phyloP scores from a whole-genome alignment of 495 filamentous ascomycete species.

The Neurospora intermedia region DNA sequence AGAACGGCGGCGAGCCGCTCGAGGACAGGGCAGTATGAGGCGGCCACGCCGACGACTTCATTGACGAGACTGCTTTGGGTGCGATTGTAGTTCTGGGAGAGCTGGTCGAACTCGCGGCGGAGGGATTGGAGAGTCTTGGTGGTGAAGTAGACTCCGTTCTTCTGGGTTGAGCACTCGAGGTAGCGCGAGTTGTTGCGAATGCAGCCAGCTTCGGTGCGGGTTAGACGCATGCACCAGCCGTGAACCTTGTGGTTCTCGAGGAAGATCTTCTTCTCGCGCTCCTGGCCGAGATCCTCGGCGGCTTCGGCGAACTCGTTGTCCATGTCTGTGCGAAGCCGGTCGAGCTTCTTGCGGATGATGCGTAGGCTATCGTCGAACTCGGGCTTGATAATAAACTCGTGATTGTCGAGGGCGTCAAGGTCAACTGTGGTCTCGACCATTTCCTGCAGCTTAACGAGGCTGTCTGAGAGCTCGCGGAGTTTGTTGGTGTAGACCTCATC shows the following conservation, averaged over 20 bases:
- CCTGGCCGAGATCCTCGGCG: constrained; percentile 75
- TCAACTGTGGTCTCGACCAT: constrained; percentile 99
- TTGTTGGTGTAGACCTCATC: constrained; percentile 84
- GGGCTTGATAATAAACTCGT: constrained; percentile 98
- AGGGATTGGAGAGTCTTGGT: constrained; percentile 72
- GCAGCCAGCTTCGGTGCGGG: constrained; percentile 79
- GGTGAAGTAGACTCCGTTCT: constrained; percentile 98
- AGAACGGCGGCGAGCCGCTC: constrained; percentile 83
- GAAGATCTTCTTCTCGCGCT: constrained; percentile 96
- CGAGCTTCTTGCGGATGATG: constrained; percentile 81
- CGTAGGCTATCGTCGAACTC: constrained; percentile 89
- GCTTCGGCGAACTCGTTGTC: constrained; percentile 67
- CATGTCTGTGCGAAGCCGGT: constrained; percentile 77
- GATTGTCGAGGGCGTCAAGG: constrained; percentile 86
- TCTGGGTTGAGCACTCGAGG: constrained; percentile 94
- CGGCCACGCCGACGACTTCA: constrained; percentile 87
- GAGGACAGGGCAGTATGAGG: constrained; percentile 89
- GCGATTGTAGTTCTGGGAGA: constrained; percentile 90
- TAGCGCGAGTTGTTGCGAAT: constrained; percentile 87
- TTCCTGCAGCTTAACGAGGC: constrained; percentile 77
- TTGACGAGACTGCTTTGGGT: constrained; percentile 86
- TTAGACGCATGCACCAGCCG: constrained; percentile 94
- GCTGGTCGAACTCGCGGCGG: constrained; percentile 85
- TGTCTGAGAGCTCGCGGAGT: constrained; percentile 61
- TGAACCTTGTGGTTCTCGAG: constrained; percentile 92